phyloP scores from a whole-genome alignment of 2,329 filamentous ascomycete species.

The Xylariaceae sp. region DNA sequence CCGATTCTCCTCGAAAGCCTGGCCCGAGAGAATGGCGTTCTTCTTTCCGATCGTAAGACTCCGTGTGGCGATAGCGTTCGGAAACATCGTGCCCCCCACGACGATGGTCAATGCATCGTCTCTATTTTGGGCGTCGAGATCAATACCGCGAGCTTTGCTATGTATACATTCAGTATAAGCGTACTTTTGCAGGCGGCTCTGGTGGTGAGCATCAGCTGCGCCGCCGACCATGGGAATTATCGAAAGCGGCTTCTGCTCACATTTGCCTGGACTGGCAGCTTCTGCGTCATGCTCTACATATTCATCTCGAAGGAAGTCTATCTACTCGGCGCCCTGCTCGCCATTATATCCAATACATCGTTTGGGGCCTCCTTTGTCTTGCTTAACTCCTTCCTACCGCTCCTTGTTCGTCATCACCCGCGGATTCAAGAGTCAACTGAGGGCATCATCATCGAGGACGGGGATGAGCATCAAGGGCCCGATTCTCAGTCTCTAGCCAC shows the following conservation, averaged over 20 bases:
- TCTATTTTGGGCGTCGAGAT: constrained; percentile 77
- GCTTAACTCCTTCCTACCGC: constrained; percentile 87
- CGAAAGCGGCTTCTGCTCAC: constrained; percentile 79
- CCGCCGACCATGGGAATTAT: constrained; percentile 89
- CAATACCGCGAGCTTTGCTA: constrained; percentile 94
- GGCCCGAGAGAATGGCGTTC: constrained; percentile 84
- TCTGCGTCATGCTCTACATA: constrained; percentile 85
- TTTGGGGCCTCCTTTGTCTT: constrained; percentile 95
- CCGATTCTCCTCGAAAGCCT: constrained; percentile 93
- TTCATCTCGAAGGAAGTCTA: constrained; percentile 72
- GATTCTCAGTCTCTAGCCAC: constrained; percentile 38
- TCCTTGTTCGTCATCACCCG: constrained; percentile 84
- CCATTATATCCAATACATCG: constrained; percentile 87
- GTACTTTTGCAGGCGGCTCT: constrained; percentile 84
- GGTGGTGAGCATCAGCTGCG: constrained; percentile 93
- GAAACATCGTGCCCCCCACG: constrained; percentile 38
- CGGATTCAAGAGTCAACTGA: constrained; percentile 35
- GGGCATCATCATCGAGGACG: constrained; percentile 29
- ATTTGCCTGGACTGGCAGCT: constrained; percentile 80
- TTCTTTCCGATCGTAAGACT: constrained; percentile 69
- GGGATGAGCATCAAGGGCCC: constrained; percentile 30
- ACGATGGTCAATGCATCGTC: constrained; percentile 72
- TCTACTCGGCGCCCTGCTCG: constrained; percentile 74
- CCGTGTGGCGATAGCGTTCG: constrained; percentile 67
- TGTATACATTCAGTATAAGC: constrained; percentile 96